Evolutionary conservation across 192 early-diverging fungal species (phyloP).

Genomic region (Spizellomyces punctatus): DNA sequence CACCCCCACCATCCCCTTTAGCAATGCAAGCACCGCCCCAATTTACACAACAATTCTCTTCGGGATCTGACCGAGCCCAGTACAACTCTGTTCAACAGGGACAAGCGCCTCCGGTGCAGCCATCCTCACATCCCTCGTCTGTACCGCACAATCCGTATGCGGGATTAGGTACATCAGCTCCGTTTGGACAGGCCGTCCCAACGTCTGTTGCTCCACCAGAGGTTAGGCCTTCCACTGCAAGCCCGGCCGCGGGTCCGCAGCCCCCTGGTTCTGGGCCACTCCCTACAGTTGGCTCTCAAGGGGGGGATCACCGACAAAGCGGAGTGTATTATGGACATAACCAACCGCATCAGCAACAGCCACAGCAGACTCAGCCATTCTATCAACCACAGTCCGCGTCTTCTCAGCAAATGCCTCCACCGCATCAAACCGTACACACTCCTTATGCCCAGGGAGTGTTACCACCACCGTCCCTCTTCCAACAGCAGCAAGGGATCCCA

Average conservation of each 20-base stretch:
- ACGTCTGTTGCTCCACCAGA: no score
- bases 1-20: slow-evolving; percentile 14
- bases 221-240: no score
- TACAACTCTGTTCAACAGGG: not conserved
- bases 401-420: slow-evolving; percentile 9
- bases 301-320: not conserved
- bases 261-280: not conserved
- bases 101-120: not conserved
- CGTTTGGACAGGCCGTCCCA: not conserved
- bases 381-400: slow-evolving; percentile 29
- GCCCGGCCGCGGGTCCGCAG: no score
- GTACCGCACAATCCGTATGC: slow-evolving; percentile 1
- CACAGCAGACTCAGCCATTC: not conserved
- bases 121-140: not conserved
- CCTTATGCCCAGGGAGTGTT: no score
- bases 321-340: not conserved
- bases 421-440: no score
- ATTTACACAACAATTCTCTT: not conserved
- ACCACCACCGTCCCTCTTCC: not conserved
- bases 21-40: not conserved
- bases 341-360: slow-evolving; percentile 5
- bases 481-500: not conserved
- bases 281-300: not conserved
- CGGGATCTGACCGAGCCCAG: not conserved
- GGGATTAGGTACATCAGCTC: slow-evolving; percentile 4